Evolutionary conservation across 2,329 filamentous ascomycete genomes (phyloP), one percentile per base, ranked within the genome.

Genomic region (Nectriaceae sp.): DNA sequence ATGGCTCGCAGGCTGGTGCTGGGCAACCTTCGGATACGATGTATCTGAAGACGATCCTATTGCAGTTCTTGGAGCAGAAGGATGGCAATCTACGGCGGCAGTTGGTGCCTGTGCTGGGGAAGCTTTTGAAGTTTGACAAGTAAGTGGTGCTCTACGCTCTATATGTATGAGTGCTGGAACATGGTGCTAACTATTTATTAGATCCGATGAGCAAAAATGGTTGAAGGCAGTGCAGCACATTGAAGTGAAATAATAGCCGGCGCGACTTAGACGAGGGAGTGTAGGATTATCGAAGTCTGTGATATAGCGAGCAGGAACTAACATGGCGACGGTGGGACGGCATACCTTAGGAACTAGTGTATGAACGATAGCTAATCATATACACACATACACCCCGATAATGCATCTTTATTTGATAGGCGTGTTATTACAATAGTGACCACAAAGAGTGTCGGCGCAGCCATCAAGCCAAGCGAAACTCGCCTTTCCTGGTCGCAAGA

Each of bases 181-280:
- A 24, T 22, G n/a, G 11, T 26, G 13, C 46, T 42, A 59, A 53
- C 64, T 58, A 44, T 59, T 53, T 38, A 19, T 19, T 41, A 80
- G 77, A 53, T 60, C 69, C 22, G 91, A 96, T 59, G 88, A 94
- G 71, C 86, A 94, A 70, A 93, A 90, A 70, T 96, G 90, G 90
- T 83, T 87, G 70, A 81, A 85, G 16, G 90, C 88, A 3, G 85
- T 96, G 15, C 77, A 81, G 51, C 75, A 79, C 44, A 72, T 78
- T 29, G 70, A 67, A 15, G 68, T 66, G 37, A 62, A 69, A 42
- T 70, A 58, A 56, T 13, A 42, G 57, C 11, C 39, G 20, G 38
- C 4, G 33, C 10, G 11, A 37, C 33, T 16, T 37, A 37, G 33
- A 37, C 10, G 33, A 37, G 10, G 33, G 33, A 37, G 10, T 59